phyloP scores from a whole-genome alignment of 306 rosid species.

The Cucurbita pepo region DNA sequence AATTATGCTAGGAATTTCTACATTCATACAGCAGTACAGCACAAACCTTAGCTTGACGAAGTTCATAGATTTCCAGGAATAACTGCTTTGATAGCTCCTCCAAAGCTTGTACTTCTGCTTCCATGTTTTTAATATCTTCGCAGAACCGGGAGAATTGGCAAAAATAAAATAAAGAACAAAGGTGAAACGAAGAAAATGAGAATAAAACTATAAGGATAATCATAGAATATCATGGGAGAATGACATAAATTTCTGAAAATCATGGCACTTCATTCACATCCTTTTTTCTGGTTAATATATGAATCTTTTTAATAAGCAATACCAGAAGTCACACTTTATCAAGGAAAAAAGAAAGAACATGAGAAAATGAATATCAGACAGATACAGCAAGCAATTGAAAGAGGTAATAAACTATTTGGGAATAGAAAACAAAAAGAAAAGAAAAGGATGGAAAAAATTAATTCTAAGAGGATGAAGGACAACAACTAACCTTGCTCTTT shows the following conservation, averaged over 20 bases:
- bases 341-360: not conserved
- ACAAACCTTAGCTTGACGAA: conserved; percentile 84
- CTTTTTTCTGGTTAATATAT: not conserved
- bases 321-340: not conserved
- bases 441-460: not conserved
- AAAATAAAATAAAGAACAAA: not conserved
- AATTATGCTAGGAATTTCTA: not conserved
- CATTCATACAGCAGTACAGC: not conserved
- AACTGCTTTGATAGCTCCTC: conserved; percentile 96
- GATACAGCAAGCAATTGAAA: not conserved
- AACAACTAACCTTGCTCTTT: conserved; percentile 63
- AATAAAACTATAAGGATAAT: not conserved
- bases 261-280: not conserved
- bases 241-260: not conserved
- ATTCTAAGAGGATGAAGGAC: not conserved
- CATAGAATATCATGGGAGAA: not conserved
- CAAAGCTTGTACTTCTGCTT: conserved; percentile 81
- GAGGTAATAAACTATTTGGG: not conserved
- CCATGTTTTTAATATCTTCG: conserved; percentile 69
- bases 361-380: not conserved
- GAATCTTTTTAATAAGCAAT: not conserved
- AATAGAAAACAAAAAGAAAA: not conserved
- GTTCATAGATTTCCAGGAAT: conserved; percentile 92
- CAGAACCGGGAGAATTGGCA: not conserved
- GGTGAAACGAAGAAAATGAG: not conserved